A percentile compares a stretch with the other conserved stretches of the same genome.
phyloP scores from a whole-genome alignment of 345 rosid species.

The Raphanus sativus region DNA sequence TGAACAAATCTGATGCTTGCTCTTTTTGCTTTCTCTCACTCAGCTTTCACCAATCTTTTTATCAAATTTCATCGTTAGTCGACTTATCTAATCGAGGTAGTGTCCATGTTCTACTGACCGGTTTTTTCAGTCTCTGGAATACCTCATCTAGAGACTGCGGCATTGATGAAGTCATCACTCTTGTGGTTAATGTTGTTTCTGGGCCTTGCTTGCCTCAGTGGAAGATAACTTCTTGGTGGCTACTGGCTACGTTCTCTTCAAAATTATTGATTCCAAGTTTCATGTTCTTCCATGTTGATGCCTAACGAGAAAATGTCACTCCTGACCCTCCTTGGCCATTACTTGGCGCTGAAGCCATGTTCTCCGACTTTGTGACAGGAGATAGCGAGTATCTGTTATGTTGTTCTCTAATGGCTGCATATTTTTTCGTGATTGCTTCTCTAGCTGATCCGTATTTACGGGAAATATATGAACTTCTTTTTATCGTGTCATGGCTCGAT shows the following conservation, averaged over 20 bases:
- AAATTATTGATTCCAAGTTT: slow-evolving; percentile 78
- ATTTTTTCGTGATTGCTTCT: slow-evolving; percentile 69
- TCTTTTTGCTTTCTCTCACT: not conserved
- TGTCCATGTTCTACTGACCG: slow-evolving; percentile 48
- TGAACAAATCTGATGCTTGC: slow-evolving; percentile 12
- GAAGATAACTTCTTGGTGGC: slow-evolving; percentile 62
- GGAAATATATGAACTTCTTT: slow-evolving; percentile 53
- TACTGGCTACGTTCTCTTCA: slow-evolving; percentile 75
- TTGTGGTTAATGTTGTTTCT: slow-evolving; percentile 43
- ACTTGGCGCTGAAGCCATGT: slow-evolving; percentile 55
- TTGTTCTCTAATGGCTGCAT: slow-evolving; percentile 81
- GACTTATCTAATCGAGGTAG: slow-evolving; percentile 25
- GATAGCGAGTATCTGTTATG: slow-evolving; percentile 47
- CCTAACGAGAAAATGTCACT: slow-evolving; percentile 53
- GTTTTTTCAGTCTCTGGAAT: slow-evolving; percentile 81
- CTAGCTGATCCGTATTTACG: slow-evolving; percentile 61
- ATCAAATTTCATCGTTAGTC: too few relatives aligned
- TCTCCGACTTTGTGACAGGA: slow-evolving; percentile 38
- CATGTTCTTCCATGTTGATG: slow-evolving; percentile 81
- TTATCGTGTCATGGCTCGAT: slow-evolving; percentile 37
- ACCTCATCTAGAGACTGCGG: slow-evolving; percentile 79
- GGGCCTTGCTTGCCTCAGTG: slow-evolving; percentile 58
- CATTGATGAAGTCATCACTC: slow-evolving; percentile 31
- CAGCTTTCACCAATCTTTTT: not conserved
- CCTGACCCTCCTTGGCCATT: not conserved